Percentiles rank a stretch among this genome's conserved stretches.
These are phyloP conservation scores for Ogataea saltuana DNA, from an alignment of 805 yeast species.

Conservation along the genomic window DNA sequence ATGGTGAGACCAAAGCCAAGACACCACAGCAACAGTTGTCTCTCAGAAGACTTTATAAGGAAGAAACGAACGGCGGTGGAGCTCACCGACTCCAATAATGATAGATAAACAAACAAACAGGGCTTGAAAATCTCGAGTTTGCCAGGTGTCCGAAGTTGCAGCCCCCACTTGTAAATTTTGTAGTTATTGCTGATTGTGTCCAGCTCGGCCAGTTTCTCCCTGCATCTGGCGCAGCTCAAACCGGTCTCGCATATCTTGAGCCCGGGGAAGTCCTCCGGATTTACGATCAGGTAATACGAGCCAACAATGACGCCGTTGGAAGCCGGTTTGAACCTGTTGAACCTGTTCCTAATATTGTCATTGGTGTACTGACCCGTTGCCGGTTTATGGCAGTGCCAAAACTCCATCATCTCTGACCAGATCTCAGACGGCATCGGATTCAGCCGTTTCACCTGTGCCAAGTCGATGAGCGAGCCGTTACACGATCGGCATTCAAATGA, in stretches of 20 bases:
- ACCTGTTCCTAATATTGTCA: slow-evolving; percentile 31
- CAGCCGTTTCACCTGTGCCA: slow-evolving; percentile 39
- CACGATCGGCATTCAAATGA: slow-evolving; percentile 25
- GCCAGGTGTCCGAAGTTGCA: slow-evolving; percentile 31
- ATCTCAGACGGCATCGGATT: slow-evolving; percentile 83
- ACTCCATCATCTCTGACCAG: slow-evolving; percentile 96
- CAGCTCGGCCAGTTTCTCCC: neutral
- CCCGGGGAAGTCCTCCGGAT: slow-evolving; percentile 25
- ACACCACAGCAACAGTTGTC: slow-evolving; percentile 45
- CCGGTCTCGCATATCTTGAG: slow-evolving; percentile 2
- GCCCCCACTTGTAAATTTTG: slow-evolving; percentile 59
- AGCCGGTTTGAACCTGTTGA: slow-evolving; percentile 47
- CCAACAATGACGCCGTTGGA: slow-evolving; percentile 52
- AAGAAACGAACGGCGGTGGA: slow-evolving; percentile 43
- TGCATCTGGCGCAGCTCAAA: neutral
- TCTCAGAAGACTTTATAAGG: slow-evolving; percentile 24
- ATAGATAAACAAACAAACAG: slow-evolving; percentile 39
- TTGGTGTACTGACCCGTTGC: slow-evolving; percentile 22
- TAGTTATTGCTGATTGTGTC: slow-evolving; percentile 24
- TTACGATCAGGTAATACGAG: slow-evolving; percentile 50
- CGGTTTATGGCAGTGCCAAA: slow-evolving; percentile 96
- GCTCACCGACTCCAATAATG: slow-evolving; percentile 44
- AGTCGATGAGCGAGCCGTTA: slow-evolving; percentile 20
- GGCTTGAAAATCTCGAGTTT: slow-evolving; percentile 38
- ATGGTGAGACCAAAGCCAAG: slow-evolving; percentile 44